Conservation (phyloP, 495 filamentous ascomycete species). For the Aspergillus affinis region DNA sequence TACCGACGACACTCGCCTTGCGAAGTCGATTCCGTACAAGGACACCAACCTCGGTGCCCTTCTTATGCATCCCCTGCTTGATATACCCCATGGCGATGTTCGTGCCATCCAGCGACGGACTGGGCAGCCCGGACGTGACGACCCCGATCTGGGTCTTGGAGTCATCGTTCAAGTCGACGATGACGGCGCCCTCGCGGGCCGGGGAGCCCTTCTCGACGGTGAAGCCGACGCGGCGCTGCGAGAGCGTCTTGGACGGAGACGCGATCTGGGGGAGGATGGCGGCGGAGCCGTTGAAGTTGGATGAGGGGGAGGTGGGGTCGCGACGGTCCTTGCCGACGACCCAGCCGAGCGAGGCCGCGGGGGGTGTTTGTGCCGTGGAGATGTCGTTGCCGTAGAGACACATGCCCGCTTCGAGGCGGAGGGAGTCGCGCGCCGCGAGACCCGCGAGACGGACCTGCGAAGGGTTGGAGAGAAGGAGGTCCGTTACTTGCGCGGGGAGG, state of each 20-base stretch:
- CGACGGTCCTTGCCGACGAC: slow-evolving; percentile 78
- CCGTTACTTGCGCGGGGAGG: slow-evolving; percentile 47
- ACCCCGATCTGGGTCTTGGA: slow-evolving; percentile 57
- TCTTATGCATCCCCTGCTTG: slow-evolving; percentile 77
- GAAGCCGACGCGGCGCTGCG: slow-evolving; percentile 75
- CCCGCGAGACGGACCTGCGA: slow-evolving; percentile 76
- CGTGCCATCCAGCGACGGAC: slow-evolving; percentile 74
- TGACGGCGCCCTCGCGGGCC: slow-evolving; percentile 83
- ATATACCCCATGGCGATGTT: slow-evolving; percentile 98
- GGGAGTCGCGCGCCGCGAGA: slow-evolving; percentile 84
- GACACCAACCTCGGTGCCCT: slow-evolving; percentile 79
- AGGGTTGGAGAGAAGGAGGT: slow-evolving; percentile 62
- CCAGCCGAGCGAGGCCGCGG: slow-evolving; percentile 81
- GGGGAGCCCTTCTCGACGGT: slow-evolving; percentile 79
- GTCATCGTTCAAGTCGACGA: slow-evolving; percentile 60
- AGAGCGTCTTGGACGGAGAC: slow-evolving; percentile 62
- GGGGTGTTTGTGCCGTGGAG: slow-evolving; percentile 83
- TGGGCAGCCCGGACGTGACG: slow-evolving; percentile 90
- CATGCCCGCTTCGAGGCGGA: slow-evolving; percentile 95
- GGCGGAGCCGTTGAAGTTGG: slow-evolving; percentile 73
- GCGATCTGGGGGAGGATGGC: slow-evolving; percentile 70
- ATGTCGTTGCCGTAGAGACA: slow-evolving; percentile 98
- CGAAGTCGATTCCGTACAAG: slow-evolving; percentile 78
- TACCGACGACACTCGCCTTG: slow-evolving; percentile 79
- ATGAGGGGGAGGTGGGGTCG: slow-evolving; percentile 32